phyloP scores from a whole-genome alignment of 495 filamentous ascomycete genomes.

The Beverwykella pulmonaria region DNA sequence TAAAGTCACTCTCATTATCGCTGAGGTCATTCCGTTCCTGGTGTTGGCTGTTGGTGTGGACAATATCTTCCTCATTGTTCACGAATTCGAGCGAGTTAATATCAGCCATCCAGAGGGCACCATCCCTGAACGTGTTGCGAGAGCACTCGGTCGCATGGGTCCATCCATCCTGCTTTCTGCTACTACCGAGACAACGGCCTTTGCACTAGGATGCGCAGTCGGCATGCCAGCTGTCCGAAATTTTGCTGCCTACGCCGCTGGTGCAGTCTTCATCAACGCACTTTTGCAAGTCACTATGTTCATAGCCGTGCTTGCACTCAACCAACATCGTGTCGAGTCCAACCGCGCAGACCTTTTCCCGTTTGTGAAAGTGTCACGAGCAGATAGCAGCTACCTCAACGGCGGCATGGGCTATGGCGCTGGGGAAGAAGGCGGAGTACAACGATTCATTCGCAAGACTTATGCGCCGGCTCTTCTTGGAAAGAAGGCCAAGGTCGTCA shows the following conservation, averaged over 20 bases:
- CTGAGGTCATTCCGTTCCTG: constrained; percentile 97
- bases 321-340: constrained; percentile 83
- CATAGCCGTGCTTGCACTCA: constrained; percentile 83
- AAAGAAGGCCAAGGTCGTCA: constrained; percentile 71
- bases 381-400: constrained; percentile 54
- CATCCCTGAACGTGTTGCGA: constrained; percentile 81
- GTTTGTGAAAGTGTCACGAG: constrained; percentile 74
- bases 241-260: constrained; percentile 94
- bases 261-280: constrained; percentile 95
- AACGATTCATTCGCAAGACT: constrained; percentile 80
- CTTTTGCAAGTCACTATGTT: constrained; percentile 96
- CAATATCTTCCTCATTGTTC: constrained; percentile 98
- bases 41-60: constrained; percentile 95
- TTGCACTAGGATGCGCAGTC: constrained; percentile 87
- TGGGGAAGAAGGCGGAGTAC: constrained; percentile 78
- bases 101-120: constrained; percentile 81
- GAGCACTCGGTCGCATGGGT: constrained; percentile 88
- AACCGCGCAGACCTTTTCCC: constrained; percentile 92
- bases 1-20: constrained; percentile 95
- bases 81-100: constrained; percentile 96
- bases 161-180: constrained; percentile 96
- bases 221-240: constrained; percentile 97
- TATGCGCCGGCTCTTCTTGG: constrained; percentile 84
- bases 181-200: constrained; percentile 88
- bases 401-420: constrained; percentile 60